phyloP scores from a whole-genome alignment of 441 rosid genomes.

The Gossypium davidsonii region DNA sequence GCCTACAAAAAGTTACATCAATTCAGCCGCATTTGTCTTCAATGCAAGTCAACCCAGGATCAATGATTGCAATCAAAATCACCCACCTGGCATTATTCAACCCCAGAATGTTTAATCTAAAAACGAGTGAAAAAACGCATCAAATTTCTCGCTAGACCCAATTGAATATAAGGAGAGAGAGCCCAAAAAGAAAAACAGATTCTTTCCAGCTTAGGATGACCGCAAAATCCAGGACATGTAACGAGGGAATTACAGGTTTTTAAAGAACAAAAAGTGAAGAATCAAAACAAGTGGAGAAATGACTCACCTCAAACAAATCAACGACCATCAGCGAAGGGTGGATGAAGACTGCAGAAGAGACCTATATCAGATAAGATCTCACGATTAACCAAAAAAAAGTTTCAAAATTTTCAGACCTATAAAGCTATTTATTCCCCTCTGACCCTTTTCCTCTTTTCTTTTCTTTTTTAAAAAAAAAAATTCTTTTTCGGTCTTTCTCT shows the following conservation, averaged over 20 bases:
- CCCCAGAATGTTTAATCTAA: constrained; percentile 23
- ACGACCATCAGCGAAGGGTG: constrained; percentile 24
- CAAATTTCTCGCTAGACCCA: constrained; percentile 16
- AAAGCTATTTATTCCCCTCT: constrained; percentile 15
- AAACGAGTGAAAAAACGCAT: constrained; percentile 19
- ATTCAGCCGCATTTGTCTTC: constrained; percentile 5
- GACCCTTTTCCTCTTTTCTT: constrained; percentile 1
- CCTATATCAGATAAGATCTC: constrained; percentile 58
- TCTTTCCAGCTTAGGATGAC: constrained; percentile 35
- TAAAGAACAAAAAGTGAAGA: constrained; percentile 16
- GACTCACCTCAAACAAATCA: constrained; percentile 36
- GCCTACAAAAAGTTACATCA: constrained; percentile 4
- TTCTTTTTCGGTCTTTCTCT: not conserved
- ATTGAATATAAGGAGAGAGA: constrained; percentile 16
- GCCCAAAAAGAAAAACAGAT: constrained; percentile 20
- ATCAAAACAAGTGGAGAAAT: constrained; percentile 27
- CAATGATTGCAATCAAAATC: constrained; percentile 13
- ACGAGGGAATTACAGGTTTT: constrained; percentile 19
- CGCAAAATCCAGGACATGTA: constrained; percentile 28
- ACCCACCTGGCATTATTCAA: constrained; percentile 37
- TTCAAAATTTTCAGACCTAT: constrained; percentile 13
- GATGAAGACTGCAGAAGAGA: constrained; percentile 26
- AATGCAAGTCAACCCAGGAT: constrained; percentile 6
- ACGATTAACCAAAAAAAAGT: constrained; percentile 28
- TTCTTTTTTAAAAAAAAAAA: not conserved